phyloP scores from a whole-genome alignment of 2,329 filamentous ascomycete genomes.

The Penicillium oxalicum region DNA sequence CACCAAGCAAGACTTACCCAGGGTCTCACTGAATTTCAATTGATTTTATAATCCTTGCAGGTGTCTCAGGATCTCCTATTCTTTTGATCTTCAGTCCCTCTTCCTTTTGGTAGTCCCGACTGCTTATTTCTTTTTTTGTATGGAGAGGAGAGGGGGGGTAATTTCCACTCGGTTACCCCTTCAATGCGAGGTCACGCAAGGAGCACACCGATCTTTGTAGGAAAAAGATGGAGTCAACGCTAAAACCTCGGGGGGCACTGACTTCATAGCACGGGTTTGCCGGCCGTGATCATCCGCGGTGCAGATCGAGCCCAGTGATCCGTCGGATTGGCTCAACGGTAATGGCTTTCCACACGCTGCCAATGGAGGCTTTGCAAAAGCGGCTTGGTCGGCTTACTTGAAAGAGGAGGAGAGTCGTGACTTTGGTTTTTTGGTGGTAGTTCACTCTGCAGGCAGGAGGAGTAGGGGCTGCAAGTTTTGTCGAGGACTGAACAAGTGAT shows the following conservation, averaged over 20 bases:
- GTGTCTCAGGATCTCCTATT: not conserved
- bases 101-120: not conserved
- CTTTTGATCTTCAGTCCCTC: conserved; percentile 6
- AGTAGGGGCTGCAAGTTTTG: too few relatives aligned
- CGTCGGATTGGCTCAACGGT: conserved; percentile 12
- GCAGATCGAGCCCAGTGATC: conserved; percentile 15
- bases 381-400: conserved; percentile 1
- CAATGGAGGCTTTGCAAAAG: conserved; percentile 8
- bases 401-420: too few relatives aligned
- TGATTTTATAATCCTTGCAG: too few relatives aligned
- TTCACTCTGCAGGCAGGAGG: too few relatives aligned
- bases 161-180: conserved; percentile 1
- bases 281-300: conserved; percentile 18
- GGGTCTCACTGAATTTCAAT: too few relatives aligned
- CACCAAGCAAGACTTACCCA: too few relatives aligned
- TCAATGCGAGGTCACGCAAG: conserved; percentile 13
- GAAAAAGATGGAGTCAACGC: conserved; percentile 12
- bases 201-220: conserved; percentile 21
- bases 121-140: not conserved
- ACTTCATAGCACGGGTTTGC: conserved; percentile 21
- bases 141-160: not conserved
- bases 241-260: conserved; percentile 11
- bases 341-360: not conserved
- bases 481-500: too few relatives aligned
- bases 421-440: too few relatives aligned